phyloP scores from a whole-genome alignment of 176 grass and related monocot genomes.

The Typha latifolia region DNA sequence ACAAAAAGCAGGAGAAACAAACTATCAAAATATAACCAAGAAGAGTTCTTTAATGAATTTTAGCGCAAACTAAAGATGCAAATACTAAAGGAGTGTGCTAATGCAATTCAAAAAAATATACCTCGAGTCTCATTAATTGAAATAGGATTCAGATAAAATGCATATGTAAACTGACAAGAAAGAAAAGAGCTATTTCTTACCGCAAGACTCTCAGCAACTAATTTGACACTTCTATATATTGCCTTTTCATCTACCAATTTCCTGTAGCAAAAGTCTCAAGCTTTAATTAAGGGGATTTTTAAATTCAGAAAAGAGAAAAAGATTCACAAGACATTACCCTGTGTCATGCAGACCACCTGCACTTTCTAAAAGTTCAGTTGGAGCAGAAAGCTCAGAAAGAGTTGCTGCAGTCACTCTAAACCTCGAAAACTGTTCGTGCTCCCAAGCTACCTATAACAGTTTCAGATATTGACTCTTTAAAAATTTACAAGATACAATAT shows the following conservation, averaged over 20 bases:
- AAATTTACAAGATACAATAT: not conserved
- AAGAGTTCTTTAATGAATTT: too few relatives aligned
- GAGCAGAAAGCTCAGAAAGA: constrained; percentile 68
- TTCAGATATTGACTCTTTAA: not conserved
- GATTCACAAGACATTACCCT: constrained; percentile 32
- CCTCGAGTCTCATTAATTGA: too few relatives aligned
- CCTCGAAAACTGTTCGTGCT: constrained; percentile 97
- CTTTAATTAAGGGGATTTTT: not conserved
- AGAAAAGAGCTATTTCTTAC: constrained; percentile 24
- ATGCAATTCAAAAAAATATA: too few relatives aligned
- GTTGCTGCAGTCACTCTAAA: constrained; percentile 93
- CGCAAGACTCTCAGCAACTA: constrained; percentile 86
- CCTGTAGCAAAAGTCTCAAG: constrained; percentile 32
- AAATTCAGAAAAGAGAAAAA: constrained; percentile 10
- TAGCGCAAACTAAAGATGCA: too few relatives aligned
- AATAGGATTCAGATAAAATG: too few relatives aligned
- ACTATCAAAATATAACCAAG: too few relatives aligned
- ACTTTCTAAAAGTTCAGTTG: constrained; percentile 86
- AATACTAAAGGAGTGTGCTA: too few relatives aligned
- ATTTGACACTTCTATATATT: constrained; percentile 62
- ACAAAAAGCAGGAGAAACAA: too few relatives aligned
- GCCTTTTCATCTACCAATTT: constrained; percentile 58
- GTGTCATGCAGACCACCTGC: constrained; percentile 69
- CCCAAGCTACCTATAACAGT: constrained; percentile 84
- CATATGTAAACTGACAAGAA: too few relatives aligned